A percentile compares a stretch with the other conserved stretches of the same genome.
Conservation (phyloP, 2,329 filamentous ascomycete genomes). For the Sporothrix phasma region DNA sequence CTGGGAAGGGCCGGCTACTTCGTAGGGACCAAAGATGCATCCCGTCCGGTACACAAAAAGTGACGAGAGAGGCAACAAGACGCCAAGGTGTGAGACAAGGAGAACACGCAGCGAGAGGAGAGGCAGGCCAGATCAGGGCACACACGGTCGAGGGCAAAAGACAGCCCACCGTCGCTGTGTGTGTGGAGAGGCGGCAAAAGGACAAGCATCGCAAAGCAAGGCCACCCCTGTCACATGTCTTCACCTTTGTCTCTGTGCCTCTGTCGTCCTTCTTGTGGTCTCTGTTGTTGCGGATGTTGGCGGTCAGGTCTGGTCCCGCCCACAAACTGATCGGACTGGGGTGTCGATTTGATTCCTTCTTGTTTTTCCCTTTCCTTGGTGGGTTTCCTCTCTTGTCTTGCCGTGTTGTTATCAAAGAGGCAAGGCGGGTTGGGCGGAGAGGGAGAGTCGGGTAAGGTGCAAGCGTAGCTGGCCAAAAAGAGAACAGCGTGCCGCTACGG, state of each 20-base stretch:
- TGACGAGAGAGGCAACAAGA: not conserved
- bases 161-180: constrained; percentile 7
- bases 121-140: not conserved
- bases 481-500: constrained; percentile 11
- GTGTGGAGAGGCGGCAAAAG: constrained; percentile 7
- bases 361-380: not conserved
- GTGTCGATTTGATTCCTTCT: not conserved
- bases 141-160: not conserved
- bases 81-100: not conserved
- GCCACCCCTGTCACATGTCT: constrained; percentile 10
- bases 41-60: not conserved
- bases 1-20: not conserved
- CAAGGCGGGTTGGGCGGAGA: constrained; percentile 13
- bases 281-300: not conserved
- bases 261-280: not conserved
- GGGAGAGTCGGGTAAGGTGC: constrained; percentile 17
- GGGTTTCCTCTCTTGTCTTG: not conserved
- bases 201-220: constrained; percentile 8
- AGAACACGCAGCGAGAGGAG: not conserved
- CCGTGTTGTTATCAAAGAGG: constrained; percentile 11
- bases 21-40: constrained; percentile 3
- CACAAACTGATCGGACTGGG: not conserved
- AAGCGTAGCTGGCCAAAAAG: constrained; percentile 16
- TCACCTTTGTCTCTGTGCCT: constrained; percentile 4
- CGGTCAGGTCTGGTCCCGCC: not conserved